Percentiles rank a stretch among this genome's conserved stretches.
Conservation (phyloP, 768 basidiomycete species). For the Lactifluus echinatus region DNA sequence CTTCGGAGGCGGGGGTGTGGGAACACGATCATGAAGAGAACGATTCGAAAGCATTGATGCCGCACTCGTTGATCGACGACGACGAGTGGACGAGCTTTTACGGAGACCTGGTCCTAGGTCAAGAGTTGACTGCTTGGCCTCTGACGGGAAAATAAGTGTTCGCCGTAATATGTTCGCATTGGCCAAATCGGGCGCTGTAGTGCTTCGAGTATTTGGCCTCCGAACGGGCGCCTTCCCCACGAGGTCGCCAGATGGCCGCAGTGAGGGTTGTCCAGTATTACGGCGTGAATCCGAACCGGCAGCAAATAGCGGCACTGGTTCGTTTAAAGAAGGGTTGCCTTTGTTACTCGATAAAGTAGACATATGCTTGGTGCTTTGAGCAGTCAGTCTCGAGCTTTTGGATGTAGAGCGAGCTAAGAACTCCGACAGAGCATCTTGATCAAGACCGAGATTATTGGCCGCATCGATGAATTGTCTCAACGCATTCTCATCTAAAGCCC, state of each 20-base stretch:
- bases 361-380: constrained; percentile 38
- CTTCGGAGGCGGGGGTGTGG: constrained; percentile 78
- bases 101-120: constrained; percentile 34
- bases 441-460: constrained; percentile 65
- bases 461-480: constrained; percentile 70
- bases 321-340: neutral
- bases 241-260: constrained; percentile 2
- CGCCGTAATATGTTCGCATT: constrained; percentile 51
- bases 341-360: constrained; percentile 29
- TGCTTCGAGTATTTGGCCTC: constrained; percentile 3
- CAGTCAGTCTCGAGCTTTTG: constrained; percentile 41
- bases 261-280: constrained; percentile 2
- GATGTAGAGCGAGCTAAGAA: constrained; percentile 66
- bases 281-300: constrained; percentile 23
- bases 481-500: constrained; percentile 39
- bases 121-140: constrained; percentile 45
- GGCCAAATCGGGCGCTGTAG: constrained; percentile 11
- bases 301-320: constrained; percentile 15
- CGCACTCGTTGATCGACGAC: constrained; percentile 55
- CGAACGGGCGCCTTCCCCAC: constrained; percentile 11
- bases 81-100: constrained; percentile 33
- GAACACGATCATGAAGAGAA: constrained; percentile 73
- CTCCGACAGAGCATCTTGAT: constrained; percentile 61
- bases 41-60: constrained; percentile 50
- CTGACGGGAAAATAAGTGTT: constrained; percentile 73